Conservation (phyloP, 2,329 filamentous ascomycete genomes). For the Fusarium graminum region DNA sequence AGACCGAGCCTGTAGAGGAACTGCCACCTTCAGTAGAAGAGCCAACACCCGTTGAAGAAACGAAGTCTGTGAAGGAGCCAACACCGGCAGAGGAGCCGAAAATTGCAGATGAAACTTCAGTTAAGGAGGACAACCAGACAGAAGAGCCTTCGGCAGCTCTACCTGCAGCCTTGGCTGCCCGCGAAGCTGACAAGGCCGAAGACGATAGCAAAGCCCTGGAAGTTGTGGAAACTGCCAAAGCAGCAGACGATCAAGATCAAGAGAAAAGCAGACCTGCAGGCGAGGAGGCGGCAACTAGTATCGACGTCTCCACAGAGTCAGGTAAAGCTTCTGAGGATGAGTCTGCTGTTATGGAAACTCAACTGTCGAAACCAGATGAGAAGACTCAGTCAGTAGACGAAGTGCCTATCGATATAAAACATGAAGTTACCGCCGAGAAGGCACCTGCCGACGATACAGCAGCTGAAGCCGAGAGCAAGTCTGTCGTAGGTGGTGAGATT, state of each 20-base stretch:
- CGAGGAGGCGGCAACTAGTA: neutral
- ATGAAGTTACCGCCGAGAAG: neutral
- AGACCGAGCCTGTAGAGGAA: conserved; percentile 7
- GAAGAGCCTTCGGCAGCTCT: neutral
- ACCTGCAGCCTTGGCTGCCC: neutral
- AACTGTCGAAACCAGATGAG: conserved; percentile 2
- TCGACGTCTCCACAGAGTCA: conserved; percentile 4
- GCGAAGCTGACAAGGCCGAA: conserved; percentile 8
- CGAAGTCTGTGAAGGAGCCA: neutral
- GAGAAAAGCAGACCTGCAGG: conserved; percentile 8
- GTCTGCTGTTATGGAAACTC: neutral
- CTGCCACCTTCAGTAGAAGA: conserved; percentile 9
- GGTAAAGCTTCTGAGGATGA: conserved; percentile 10
- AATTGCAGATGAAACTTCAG: conserved; percentile 6
- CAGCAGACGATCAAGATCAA: conserved; percentile 8
- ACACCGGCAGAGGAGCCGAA: conserved; percentile 10
- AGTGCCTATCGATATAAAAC: neutral
- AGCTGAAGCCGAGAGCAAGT: conserved; percentile 9
- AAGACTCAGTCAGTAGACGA: conserved; percentile 1
- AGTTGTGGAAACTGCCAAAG: neutral
- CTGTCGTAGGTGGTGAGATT: neutral
- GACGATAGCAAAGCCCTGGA: conserved; percentile 19
- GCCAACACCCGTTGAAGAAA: neutral
- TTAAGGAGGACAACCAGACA: conserved; percentile 1
- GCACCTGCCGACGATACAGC: neutral